Base-by-base conservation (phyloP, 768 basidiomycete species). In the Boletus coccyginus region DNA sequence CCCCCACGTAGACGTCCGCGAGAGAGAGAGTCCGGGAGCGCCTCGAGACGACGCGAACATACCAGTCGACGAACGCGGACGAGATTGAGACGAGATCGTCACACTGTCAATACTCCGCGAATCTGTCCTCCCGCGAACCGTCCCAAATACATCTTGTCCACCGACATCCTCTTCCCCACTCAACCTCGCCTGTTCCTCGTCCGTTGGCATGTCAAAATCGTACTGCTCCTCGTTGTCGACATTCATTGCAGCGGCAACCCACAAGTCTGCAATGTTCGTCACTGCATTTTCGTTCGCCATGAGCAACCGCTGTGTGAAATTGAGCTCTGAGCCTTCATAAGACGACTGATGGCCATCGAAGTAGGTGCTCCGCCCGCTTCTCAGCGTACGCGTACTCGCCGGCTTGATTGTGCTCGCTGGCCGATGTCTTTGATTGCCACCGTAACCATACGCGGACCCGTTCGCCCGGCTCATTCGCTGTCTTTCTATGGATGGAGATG, bases 161-260 rank as follows among this genome's bases (percentile, higher is more conserved):
- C 67, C 75, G 5, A 40, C 12, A 36, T 59, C 62, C 50, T 81
- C 83, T 43, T 85, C 86, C 12, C 73, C 76, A 62, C 86, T 83
- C 24, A 61, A 61, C 41, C 39, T 46, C 12, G 47, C 52, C 9
- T 61, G 62, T 12, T 67, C 67, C 40, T 73, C 69, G n/a, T 65
- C 71, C 10, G 51, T 44, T 8, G 46, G 54, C 41, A 63, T 46
- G 11, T 53, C 58, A 53, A 73, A 71, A 57, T 78, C 76, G 57
- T 89, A 90, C 3, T 86, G 86, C 54, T 94, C 87, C 60, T 94
- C 93, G 62, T 90, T 89, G 66, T 96, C 94, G 32, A 88, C 92
- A 57, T 96, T 97, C 75, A 96, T 92, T 7, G 96, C 97, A 19
- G 95, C 90, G 6, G 94, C 93, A 50, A 98, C 92, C 97, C 97